Evolutionary conservation across 352 stramenopile genomes (phyloP).

Genomic region (Nothophytophthora sp.): DNA sequence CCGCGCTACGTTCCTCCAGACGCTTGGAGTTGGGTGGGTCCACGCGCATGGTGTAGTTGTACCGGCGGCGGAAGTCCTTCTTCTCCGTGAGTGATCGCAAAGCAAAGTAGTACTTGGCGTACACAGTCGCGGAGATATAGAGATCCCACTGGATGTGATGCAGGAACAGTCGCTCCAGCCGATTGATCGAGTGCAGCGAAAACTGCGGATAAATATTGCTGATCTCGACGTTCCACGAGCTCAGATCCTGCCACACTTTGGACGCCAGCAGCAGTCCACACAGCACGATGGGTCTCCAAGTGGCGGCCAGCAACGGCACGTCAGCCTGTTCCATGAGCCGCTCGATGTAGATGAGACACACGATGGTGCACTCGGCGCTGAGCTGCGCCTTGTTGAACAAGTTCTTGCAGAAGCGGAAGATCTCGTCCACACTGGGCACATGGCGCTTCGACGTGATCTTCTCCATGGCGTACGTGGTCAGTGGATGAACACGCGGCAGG

Average conservation of each 20-base stretch:
- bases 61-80: constrained; percentile 88
- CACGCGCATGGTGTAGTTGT: constrained; percentile 91
- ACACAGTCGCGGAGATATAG: constrained; percentile 95
- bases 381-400: constrained; percentile 97
- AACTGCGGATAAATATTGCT: constrained; percentile 98
- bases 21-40: constrained; percentile 86
- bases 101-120: constrained; percentile 99
- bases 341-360: constrained; percentile 99
- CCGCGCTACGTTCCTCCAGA: constrained; percentile 83
- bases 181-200: constrained; percentile 97
- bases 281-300: constrained; percentile 98
- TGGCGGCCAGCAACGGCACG: constrained; percentile 94
- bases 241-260: constrained; percentile 99
- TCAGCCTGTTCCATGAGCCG: constrained; percentile 97
- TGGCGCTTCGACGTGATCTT: constrained; percentile 83
- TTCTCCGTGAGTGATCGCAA: constrained; percentile 92
- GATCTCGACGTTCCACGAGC: constrained; percentile 98
- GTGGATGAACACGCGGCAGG: constrained; percentile 65
- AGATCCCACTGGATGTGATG: constrained; percentile 98
- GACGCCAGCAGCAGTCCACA: constrained; percentile 97
- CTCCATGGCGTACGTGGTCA: constrained; percentile 83
- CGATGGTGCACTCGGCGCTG: constrained; percentile 98
- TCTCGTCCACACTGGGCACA: constrained; percentile 91
- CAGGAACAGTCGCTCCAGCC: constrained; percentile 96
- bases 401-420: constrained; percentile 92